Evolutionary conservation across 2,329 filamentous ascomycete species (phyloP), one percentile per base, ranked within the genome.

Genomic region (Trichoderma simmonsii): DNA sequence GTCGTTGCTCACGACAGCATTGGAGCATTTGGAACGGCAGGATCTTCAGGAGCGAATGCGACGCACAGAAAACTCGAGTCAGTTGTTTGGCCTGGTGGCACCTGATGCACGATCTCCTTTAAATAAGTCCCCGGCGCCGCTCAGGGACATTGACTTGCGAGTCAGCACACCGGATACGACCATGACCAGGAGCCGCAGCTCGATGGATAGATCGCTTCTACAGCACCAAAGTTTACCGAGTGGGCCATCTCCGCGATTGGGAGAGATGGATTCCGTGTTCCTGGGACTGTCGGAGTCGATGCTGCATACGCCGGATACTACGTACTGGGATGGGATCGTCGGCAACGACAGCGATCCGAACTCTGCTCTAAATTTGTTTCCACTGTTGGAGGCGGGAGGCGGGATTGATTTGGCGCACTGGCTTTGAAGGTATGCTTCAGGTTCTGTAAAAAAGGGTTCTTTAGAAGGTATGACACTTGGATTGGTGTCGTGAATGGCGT

Each of bases 331-430:
- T 64, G 80, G 78, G 2, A 79, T 79, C 5, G 76, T 82, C 21
- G 82, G 82, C 0, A 77, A 77, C 12, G 84, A 84, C 6, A 79
- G 78, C 4, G 85, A 86, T 67, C 81, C 83, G 74, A 83, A 71
- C 77, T 86, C 76, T 76, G 84, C 72, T 73, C 70, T 88, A 26
- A 88, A 88, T 67, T 70, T 88, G 15, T 88, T 88, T 74, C 83
- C 86, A 1, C 72, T 88, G 61, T 76, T 88, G 43, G 86, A 88
- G 48, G 82, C 82, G 0, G 85, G 85, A 1, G 86, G 86, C 0
- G 86, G 86, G 8, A 88, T 88, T 69, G 86, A 88, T 75, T 77
- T 88, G 54, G 85, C 82, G 8, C 81, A 83, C 73, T 80, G 82
- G 72, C 74, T 82, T 24, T 82, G 34, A 73, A 5, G 32, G 18